Percentiles rank a stretch among this genome's conserved stretches.
Evolutionary conservation across 176 grass and related monocot species (phyloP).

Genomic region (Triticum dicoccoides): DNA sequence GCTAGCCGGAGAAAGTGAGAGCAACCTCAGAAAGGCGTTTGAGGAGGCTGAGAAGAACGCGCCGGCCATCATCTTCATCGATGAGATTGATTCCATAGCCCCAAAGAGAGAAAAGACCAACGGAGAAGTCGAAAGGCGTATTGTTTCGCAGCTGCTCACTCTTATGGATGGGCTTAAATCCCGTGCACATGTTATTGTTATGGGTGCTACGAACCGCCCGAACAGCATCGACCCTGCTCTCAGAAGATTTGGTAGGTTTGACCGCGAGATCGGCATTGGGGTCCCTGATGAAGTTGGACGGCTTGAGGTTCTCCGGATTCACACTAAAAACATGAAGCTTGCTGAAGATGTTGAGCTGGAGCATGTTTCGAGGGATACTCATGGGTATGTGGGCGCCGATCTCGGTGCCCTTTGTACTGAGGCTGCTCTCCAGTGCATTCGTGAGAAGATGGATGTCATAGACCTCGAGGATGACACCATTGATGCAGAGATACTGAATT

Average conservation of each 20-base stretch:
- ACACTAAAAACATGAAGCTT: conserved; percentile 92
- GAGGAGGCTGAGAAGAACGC: conserved; percentile 93
- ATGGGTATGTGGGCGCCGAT: conserved; percentile 86
- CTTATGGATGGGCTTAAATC: conserved; percentile 86
- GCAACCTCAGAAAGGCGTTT: too few relatives aligned
- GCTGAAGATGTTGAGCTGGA: conserved; percentile 88
- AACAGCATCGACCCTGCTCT: conserved; percentile 88
- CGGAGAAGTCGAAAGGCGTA: conserved; percentile 79
- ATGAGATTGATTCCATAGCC: conserved; percentile 86
- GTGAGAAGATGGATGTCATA: conserved; percentile 93
- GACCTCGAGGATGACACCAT: conserved; percentile 91
- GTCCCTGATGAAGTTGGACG: conserved; percentile 87
- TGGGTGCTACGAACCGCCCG: conserved; percentile 79
- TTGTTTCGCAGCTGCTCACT: conserved; percentile 80
- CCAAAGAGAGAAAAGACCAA: conserved; percentile 86
- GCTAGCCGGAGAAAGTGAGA: too few relatives aligned
- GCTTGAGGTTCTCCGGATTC: conserved; percentile 83
- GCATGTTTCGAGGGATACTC: conserved; percentile 68
- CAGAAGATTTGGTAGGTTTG: conserved; percentile 82
- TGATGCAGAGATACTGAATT: conserved; percentile 89
- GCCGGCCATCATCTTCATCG: conserved; percentile 87
- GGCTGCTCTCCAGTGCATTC: conserved; percentile 82
- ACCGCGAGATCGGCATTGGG: conserved; percentile 79
- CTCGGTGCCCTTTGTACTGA: conserved; percentile 83
- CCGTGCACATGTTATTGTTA: conserved; percentile 82